Evolutionary conservation across 2,329 filamentous ascomycete genomes (phyloP).

Genomic region (Chaetothyriales sp.): DNA sequence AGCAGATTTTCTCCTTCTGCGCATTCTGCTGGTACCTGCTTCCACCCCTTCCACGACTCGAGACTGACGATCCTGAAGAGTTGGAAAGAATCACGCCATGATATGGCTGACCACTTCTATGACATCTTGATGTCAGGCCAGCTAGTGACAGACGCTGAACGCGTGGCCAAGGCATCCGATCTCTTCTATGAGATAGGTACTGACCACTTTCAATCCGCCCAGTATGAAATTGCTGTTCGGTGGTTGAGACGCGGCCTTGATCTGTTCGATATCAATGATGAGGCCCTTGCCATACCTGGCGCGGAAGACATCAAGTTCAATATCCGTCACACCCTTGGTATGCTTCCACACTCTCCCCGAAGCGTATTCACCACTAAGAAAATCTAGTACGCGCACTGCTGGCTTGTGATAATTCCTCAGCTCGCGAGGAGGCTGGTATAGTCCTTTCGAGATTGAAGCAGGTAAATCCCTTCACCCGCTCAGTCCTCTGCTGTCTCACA

Average conservation of each 20-base stretch:
- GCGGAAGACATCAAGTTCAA: conserved; percentile 49
- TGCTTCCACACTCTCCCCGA: conserved; percentile 12
- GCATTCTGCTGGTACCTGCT: conserved; percentile 47
- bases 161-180: conserved; percentile 49
- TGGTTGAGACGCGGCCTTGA: conserved; percentile 61
- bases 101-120: conserved; percentile 68
- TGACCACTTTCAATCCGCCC: conserved; percentile 36
- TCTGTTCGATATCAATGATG: conserved; percentile 40
- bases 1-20: conserved; percentile 46
- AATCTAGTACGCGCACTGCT: conserved; percentile 17
- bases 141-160: conserved; percentile 30
- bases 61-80: conserved; percentile 35
- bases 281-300: conserved; percentile 42
- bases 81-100: conserved; percentile 57
- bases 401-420: not conserved
- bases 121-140: conserved; percentile 35
- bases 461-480: conserved; percentile 11
- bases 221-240: conserved; percentile 42
- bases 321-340: conserved; percentile 50
- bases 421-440: not conserved
- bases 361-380: not conserved
- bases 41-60: not conserved
- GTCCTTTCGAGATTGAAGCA: conserved; percentile 3
- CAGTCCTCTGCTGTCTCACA: conserved; percentile 1
- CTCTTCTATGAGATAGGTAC: conserved; percentile 59